These are phyloP conservation scores for Leccinum variicolor DNA, from an alignment of 768 basidiomycete genomes.

Conservation along the genomic window DNA sequence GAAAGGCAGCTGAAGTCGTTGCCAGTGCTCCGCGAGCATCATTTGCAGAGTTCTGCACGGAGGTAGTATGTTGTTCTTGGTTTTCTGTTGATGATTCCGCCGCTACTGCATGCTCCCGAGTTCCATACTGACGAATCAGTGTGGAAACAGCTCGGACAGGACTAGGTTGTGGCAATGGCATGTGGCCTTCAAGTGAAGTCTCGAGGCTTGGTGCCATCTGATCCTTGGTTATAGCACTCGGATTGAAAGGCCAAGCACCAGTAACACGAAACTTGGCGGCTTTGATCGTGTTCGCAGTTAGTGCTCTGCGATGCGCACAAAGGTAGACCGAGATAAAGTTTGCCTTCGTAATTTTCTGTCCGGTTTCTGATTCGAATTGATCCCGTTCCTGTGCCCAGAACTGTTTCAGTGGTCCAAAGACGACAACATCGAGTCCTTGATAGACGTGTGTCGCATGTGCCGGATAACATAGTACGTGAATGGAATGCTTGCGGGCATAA, in stretches of 20 bases:
- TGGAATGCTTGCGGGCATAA: slow-evolving; percentile 34
- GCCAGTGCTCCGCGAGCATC: too few relatives aligned
- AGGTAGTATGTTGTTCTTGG: neutral
- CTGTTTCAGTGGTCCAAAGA: slow-evolving; percentile 32
- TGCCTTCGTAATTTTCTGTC: slow-evolving; percentile 2
- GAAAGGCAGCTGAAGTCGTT: too few relatives aligned
- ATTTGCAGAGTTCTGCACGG: neutral
- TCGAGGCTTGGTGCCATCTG: neutral
- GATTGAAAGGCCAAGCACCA: neutral
- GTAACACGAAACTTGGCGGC: neutral
- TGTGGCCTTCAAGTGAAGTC: neutral
- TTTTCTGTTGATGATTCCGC: neutral
- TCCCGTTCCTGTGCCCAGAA: slow-evolving; percentile 22
- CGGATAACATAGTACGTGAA: slow-evolving; percentile 43
- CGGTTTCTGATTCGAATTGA: neutral
- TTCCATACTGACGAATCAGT: neutral
- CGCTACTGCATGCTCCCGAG: neutral
- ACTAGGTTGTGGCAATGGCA: neutral
- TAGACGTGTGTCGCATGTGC: slow-evolving; percentile 22
- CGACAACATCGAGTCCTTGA: slow-evolving; percentile 42
- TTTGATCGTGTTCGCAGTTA: neutral
- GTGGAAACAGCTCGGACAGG: neutral
- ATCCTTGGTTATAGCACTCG: neutral
- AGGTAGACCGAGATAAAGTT: slow-evolving; percentile 11
- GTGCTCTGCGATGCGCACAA: neutral